Percentiles rank a stretch among this genome's conserved stretches.
These are phyloP conservation scores for Backusella mclennaniae DNA, from an alignment of 192 early-diverging fungal species.

Conservation along the genomic window DNA sequence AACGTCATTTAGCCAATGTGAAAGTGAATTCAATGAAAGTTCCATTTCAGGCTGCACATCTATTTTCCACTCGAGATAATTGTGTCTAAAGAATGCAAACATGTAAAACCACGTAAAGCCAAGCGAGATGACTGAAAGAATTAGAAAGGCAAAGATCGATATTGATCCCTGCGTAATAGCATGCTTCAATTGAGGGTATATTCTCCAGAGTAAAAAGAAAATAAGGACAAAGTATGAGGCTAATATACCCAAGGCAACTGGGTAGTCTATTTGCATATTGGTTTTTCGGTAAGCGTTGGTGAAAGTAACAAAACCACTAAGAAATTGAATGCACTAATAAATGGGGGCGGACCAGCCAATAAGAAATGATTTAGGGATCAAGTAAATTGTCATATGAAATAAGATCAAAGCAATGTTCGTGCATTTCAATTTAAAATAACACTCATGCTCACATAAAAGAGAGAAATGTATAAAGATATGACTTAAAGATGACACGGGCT, in stretches of 20 bases:
- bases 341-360: no score
- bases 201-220: conserved; percentile 19
- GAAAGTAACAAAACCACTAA: no score
- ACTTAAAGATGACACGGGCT: no score
- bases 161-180: neutral
- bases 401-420: no score
- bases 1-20: conserved; percentile 29
- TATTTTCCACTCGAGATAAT: conserved; percentile 19
- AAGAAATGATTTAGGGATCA: no score
- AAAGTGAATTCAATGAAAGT: conserved; percentile 13
- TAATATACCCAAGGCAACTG: conserved; percentile 23
- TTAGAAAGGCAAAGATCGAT: neutral
- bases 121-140: conserved; percentile 1
- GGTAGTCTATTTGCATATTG: conserved; percentile 13
- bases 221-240: conserved; percentile 29
- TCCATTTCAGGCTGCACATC: neutral
- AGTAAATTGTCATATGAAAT: no score
- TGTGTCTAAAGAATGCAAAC: conserved; percentile 30
- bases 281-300: no score
- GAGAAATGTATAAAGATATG: no score
- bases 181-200: neutral
- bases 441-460: no score
- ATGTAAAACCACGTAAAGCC: conserved; percentile 31
- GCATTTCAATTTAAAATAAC: no score
- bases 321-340: no score